Evolutionary conservation across 2,329 filamentous ascomycete genomes (phyloP), one percentile per base, ranked within the genome.

Genomic region (Alternaria longipes): DNA sequence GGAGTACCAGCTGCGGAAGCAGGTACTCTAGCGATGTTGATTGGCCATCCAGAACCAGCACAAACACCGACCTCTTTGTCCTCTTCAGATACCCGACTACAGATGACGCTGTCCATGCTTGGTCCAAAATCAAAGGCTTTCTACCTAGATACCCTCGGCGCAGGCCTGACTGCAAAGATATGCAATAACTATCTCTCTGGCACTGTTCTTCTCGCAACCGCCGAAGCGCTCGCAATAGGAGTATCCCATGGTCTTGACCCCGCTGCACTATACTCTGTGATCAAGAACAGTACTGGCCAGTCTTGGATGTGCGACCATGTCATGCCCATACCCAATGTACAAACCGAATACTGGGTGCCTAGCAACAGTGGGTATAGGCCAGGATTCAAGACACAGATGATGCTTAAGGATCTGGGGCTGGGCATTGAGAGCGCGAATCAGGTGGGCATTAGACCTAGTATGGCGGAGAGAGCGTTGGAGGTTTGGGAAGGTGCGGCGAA

Each of bases 261-360:
- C 3, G 53, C 66, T 2, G 59, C 57, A 0, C 56, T 76, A 6
- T 75, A 76, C 52, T 49, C 60, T 0, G 74, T 76, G 0, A 76
- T 77, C 53, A 70, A 68, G 56, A 66, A 65, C 5, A 74, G 70
- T 3, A 77, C 73, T 1, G 74, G 74, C 0, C 72, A 75, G 50
- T 67, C 61, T n/a, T 76, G 73, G 70, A 77, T 76, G 73, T 73
- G 73, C 56, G 74, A 77, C 34, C 73, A 74, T 20, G 74, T 76
- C 2, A 68, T 73, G 65, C 74, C 74, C 3, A 68, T 77, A 8
- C 74, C 74, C 3, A 75, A 75, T 34, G 70, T 77, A 7, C 56
- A 69, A 42, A 65, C 55, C 0, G 68, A 72, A n/a, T 64, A 65
- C 11, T 74, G 70, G 72, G 72, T 76, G 8, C 74, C 74, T 40